Base-by-base conservation (phyloP, 2,329 filamentous ascomycete species). In the Chrysoporthe puriensis region DNA sequence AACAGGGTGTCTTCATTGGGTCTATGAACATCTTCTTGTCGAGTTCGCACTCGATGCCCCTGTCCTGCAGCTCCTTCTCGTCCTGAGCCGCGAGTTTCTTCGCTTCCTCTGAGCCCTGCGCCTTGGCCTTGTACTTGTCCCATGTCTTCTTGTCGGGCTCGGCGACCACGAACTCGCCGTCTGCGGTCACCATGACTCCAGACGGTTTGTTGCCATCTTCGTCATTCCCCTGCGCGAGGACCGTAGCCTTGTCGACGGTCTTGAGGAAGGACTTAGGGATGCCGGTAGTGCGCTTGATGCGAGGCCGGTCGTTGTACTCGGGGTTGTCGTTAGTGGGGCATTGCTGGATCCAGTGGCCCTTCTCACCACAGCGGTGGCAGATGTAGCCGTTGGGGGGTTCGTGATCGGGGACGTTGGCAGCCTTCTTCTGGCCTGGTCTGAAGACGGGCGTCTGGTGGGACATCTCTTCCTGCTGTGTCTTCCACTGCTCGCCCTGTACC, bases 311-410 rank as follows among this genome's bases (percentile, higher is more conserved):
- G 80, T 99, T 96, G 79, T 94, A 98, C 70, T 94, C 94, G 3
- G 96, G 95, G 73, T 99, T 94, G 77, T 97, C 93, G 78, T 99
- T 99, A n/a, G 95, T 99, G 7, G 96, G 96, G 76, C 96, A 99
- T 63, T 93, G 88, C 81, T 98, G 95, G 71, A 99, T 99, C 95
- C 95, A 99, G 79, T 99, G 96, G n/a, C 94, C 96, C 81, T 97
- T 97, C 79, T 97, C 91, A 70, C 94, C 92, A 79, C 96, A 99
- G 62, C 96, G 91, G 77, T 97, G 97, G 81, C 96, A 99, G 70
- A 97, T 91, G 79, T 99, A 99, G 64, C 94, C 94, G 64, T 92
- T 91, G 1, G 96, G 96, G 2, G 96, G 94, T 58, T 96, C 93
- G 76, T 97, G 94, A 73, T 97, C 94, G 4, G 96, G 96, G 40